Conservation (phyloP, 192 early-diverging fungal genomes). For the Backusella psychrophila region DNA sequence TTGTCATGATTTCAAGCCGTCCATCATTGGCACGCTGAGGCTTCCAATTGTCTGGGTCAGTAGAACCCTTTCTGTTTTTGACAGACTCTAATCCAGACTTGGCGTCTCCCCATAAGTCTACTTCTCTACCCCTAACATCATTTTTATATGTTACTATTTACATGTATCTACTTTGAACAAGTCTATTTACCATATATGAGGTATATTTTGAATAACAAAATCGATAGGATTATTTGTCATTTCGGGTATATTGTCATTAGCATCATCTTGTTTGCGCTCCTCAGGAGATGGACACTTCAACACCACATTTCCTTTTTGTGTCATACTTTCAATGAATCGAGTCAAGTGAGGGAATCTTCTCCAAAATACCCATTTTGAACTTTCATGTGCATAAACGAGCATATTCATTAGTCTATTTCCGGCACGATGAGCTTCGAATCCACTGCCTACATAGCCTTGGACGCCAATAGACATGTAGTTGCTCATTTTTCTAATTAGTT, state of each 20-base stretch:
- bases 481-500: slow-evolving; percentile 55
- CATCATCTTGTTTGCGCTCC: slow-evolving; percentile 23
- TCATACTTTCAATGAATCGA: slow-evolving; percentile 57
- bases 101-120: slow-evolving; percentile 67
- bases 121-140: slow-evolving; percentile 50
- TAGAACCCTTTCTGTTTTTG: slow-evolving; percentile 44
- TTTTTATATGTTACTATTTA: not conserved
- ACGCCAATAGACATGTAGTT: slow-evolving; percentile 75
- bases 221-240: slow-evolving; percentile 63
- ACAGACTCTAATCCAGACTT: slow-evolving; percentile 39
- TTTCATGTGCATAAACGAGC: slow-evolving; percentile 59
- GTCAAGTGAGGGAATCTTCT: slow-evolving; percentile 62
- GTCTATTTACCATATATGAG: slow-evolving; percentile 53
- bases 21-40: slow-evolving; percentile 70
- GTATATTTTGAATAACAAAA: slow-evolving; percentile 71
- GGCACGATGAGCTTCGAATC: slow-evolving; percentile 67
- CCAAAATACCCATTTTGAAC: slow-evolving; percentile 62
- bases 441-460: slow-evolving; percentile 68
- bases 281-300: slow-evolving; percentile 41
- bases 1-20: slow-evolving; percentile 64
- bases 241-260: slow-evolving; percentile 40
- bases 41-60: slow-evolving; percentile 55
- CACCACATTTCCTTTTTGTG: slow-evolving; percentile 47
- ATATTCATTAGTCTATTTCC: slow-evolving; percentile 65
- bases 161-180: not conserved